These are phyloP conservation scores for Sarocladium strictum DNA, from an alignment of 2,329 filamentous ascomycete genomes.

Conservation along the genomic window DNA sequence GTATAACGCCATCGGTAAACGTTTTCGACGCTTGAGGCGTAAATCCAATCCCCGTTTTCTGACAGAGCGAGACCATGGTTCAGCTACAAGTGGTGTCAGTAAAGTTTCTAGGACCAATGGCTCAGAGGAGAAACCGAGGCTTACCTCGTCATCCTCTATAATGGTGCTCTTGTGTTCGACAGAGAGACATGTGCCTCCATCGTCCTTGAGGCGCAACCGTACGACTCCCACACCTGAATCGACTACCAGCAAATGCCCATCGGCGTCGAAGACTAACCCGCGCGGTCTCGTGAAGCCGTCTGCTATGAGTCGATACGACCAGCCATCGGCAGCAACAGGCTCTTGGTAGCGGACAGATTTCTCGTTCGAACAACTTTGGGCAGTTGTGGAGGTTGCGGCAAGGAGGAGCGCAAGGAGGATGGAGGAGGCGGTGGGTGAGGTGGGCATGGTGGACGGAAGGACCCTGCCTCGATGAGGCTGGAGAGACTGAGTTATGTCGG, in stretches of 20 bases:
- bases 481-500: neutral
- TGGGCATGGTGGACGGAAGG: neutral
- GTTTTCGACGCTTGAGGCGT: conserved; percentile 50
- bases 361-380: conserved; percentile 25
- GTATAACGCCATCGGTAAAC: conserved; percentile 64
- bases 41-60: conserved; percentile 45
- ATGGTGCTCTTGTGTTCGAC: conserved; percentile 29
- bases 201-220: conserved; percentile 33
- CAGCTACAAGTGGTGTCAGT: conserved; percentile 27
- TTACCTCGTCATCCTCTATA: conserved; percentile 29
- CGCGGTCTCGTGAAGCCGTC: conserved; percentile 36
- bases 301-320: conserved; percentile 37
- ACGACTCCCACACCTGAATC: conserved; percentile 36
- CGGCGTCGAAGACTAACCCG: conserved; percentile 38
- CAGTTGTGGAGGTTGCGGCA: neutral
- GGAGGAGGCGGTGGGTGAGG: neutral
- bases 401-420: conserved; percentile 1
- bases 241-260: conserved; percentile 40
- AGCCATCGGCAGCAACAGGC: conserved; percentile 35
- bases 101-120: too few relatives aligned
- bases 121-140: conserved; percentile 11
- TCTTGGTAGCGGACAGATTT: conserved; percentile 28
- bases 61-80: conserved; percentile 53
- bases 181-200: conserved; percentile 35
- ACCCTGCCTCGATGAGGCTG: neutral